phyloP scores from a whole-genome alignment of 2,329 filamentous ascomycete species.

The Penicillium freii region DNA sequence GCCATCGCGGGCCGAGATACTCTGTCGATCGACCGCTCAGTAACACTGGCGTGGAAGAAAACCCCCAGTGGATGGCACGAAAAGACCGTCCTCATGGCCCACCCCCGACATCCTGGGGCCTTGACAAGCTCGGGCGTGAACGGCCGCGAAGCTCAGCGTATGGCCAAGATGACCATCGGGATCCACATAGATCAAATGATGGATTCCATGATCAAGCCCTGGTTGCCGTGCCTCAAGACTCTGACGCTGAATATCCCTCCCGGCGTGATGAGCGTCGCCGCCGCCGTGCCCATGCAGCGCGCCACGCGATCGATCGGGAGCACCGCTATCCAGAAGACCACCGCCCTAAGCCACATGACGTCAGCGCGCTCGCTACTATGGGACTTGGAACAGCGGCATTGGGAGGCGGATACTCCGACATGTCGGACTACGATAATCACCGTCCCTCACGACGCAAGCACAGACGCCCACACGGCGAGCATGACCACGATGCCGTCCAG shows the following conservation, averaged over 20 bases:
- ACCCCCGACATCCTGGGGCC: constrained; percentile 39
- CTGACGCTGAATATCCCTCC: constrained; percentile 44
- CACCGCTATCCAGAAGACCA: constrained; percentile 23
- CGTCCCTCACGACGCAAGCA: constrained; percentile 22
- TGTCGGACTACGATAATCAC: constrained; percentile 29
- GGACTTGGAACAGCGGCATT: constrained; percentile 40
- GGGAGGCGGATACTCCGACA: constrained; percentile 37
- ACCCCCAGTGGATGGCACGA: constrained; percentile 25
- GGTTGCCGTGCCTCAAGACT: constrained; percentile 49
- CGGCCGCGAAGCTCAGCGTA: constrained; percentile 26
- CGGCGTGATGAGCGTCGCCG: constrained; percentile 46
- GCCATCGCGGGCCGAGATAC: constrained; percentile 25
- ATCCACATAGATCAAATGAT: constrained; percentile 38
- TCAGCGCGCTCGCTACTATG: constrained; percentile 17
- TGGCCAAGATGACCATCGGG: constrained; percentile 34
- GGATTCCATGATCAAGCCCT: constrained; percentile 44
- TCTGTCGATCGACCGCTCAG: constrained; percentile 40
- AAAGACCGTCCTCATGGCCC: constrained; percentile 37
- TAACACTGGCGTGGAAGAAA: constrained; percentile 39
- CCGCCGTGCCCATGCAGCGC: constrained; percentile 33
- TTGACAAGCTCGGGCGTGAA: constrained; percentile 37
- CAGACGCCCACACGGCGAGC: constrained; percentile 23
- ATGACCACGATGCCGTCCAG: constrained; percentile 15
- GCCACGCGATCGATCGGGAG: constrained; percentile 20
- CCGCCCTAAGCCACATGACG: constrained; percentile 18